Conservation (phyloP, 225 moss, liverwort and hornwort genomes). For the Thuidium tamariscinum region DNA sequence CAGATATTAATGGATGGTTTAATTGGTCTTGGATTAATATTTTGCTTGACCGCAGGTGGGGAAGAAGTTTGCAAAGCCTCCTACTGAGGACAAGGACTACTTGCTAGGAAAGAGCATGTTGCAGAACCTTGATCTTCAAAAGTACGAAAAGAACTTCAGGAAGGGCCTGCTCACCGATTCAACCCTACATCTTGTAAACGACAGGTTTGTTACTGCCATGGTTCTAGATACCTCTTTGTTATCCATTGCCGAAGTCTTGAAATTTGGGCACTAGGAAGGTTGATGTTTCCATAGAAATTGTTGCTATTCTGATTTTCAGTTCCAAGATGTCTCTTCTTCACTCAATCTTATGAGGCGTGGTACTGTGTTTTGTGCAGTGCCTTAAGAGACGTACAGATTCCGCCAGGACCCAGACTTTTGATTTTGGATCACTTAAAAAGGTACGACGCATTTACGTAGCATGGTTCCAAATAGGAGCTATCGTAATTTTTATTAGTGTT, state of each 20-base stretch:
- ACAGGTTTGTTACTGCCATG: constrained; percentile 33
- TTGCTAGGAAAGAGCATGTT: constrained; percentile 56
- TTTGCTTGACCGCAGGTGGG: constrained; percentile 44
- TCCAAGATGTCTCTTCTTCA: background rate
- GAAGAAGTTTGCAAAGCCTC: constrained; percentile 50
- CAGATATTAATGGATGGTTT: background rate
- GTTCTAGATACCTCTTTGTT: background rate
- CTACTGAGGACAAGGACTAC: constrained; percentile 56
- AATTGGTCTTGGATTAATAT: background rate
- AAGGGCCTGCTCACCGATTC: constrained; percentile 80
- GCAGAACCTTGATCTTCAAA: constrained; percentile 50
- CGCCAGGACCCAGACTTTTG: constrained; percentile 79
- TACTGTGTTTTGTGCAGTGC: constrained; percentile 37
- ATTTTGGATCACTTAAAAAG: constrained; percentile 83
- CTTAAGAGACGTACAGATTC: constrained; percentile 73
- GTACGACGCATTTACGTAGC: constrained; percentile 7
- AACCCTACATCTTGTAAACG: constrained; percentile 69
- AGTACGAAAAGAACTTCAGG: constrained; percentile 78
- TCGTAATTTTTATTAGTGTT: background rate
- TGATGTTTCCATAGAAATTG: background rate
- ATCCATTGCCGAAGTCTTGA: background rate
- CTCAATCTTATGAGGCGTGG: background rate
- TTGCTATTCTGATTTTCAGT: background rate
- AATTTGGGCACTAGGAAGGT: background rate
- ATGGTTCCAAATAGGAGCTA: background rate